Conservation (phyloP, 345 rosid species). For the Garcia nutans region DNA sequence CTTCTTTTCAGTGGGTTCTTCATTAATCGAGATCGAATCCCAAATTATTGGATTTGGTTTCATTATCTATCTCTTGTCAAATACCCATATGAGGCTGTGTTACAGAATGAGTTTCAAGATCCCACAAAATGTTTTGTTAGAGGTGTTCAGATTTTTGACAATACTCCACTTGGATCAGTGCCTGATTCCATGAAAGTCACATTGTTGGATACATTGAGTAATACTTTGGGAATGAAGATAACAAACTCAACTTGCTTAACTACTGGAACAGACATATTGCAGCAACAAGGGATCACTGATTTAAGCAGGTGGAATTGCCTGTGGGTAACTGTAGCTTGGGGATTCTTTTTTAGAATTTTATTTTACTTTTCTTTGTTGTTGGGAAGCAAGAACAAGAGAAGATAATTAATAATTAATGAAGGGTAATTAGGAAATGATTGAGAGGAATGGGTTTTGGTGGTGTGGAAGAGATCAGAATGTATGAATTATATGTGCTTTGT, state of each 20-base stretch:
- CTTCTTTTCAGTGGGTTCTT: slow-evolving; percentile 93
- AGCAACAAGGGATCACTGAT: slow-evolving; percentile 66
- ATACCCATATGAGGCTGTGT: slow-evolving; percentile 84
- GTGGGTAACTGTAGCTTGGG: slow-evolving; percentile 79
- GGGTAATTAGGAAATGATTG: too few relatives aligned
- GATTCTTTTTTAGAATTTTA: slow-evolving; percentile 77
- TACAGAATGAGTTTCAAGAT: slow-evolving; percentile 73
- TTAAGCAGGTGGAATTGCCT: slow-evolving; percentile 81
- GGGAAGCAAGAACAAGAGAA: slow-evolving; percentile 93
- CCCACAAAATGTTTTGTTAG: slow-evolving; percentile 65
- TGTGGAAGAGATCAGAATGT: not conserved
- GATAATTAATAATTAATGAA: too few relatives aligned
- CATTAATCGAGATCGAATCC: slow-evolving; percentile 82
- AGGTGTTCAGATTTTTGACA: slow-evolving; percentile 86
- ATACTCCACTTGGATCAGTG: slow-evolving; percentile 62
- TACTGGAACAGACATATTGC: slow-evolving; percentile 62
- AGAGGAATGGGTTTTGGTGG: not conserved
- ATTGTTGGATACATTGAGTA: slow-evolving; percentile 51
- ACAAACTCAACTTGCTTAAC: slow-evolving; percentile 81
- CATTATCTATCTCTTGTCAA: slow-evolving; percentile 89
- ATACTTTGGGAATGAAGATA: slow-evolving; percentile 53
- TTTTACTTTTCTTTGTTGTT: slow-evolving; percentile 74
- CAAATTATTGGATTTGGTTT: slow-evolving; percentile 91
- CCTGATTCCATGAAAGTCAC: slow-evolving; percentile 47
- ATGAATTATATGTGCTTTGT: not conserved